phyloP scores from a whole-genome alignment of 2,329 filamentous ascomycete genomes.

The Plectosphaerella plurivora region DNA sequence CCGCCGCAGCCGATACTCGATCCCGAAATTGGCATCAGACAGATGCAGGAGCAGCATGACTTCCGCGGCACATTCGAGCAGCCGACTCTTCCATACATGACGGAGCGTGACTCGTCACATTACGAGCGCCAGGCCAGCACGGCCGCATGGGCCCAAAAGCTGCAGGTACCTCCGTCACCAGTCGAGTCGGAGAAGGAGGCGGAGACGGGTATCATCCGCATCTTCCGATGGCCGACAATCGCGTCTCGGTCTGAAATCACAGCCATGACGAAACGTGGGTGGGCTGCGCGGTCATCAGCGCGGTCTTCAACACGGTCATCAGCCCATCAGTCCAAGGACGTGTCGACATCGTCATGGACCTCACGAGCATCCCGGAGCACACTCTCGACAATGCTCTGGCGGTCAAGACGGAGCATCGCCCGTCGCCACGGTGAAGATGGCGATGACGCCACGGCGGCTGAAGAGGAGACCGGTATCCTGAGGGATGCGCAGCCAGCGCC shows the following conservation, averaged over 20 bases:
- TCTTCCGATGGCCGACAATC: constrained; percentile 10
- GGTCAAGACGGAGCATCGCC: constrained; percentile 6
- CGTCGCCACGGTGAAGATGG: constrained; percentile 1
- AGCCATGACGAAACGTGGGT: neutral
- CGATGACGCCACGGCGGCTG: neutral
- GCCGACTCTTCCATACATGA: neutral
- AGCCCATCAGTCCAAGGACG: neutral
- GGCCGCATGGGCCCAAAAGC: neutral
- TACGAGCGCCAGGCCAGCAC: neutral
- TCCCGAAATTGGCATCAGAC: neutral
- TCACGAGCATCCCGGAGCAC: constrained; percentile 8
- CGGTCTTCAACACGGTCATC: neutral
- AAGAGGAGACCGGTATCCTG: neutral
- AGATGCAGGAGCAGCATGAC: neutral
- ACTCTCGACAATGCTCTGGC: constrained; percentile 9
- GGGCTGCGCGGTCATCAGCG: neutral
- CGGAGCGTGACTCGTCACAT: neutral
- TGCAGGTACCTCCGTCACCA: neutral
- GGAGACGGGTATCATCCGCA: constrained; percentile 4
- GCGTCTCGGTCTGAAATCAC: constrained; percentile 5
- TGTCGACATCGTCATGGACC: neutral
- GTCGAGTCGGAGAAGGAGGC: neutral
- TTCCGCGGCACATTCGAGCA: neutral
- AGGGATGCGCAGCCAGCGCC: neutral
- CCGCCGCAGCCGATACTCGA: neutral